These are phyloP conservation scores for Hypoxylon sp. DNA, from an alignment of 2,329 filamentous ascomycete genomes.

Conservation along the genomic window DNA sequence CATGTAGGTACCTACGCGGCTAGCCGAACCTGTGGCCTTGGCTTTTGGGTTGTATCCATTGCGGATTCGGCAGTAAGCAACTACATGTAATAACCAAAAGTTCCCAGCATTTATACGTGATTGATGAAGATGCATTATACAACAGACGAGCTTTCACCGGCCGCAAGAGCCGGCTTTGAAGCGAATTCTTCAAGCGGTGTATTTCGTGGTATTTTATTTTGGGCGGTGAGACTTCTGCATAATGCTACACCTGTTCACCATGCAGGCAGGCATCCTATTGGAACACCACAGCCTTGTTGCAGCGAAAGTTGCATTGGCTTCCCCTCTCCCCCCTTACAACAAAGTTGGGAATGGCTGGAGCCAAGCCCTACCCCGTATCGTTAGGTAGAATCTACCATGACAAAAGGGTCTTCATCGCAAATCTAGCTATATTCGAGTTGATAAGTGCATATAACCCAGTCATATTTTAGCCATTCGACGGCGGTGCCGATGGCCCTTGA, in stretches of 20 bases:
- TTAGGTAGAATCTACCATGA: conserved; percentile 7
- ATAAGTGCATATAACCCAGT: conserved; percentile 17
- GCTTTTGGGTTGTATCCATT: neutral
- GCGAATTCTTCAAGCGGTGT: conserved; percentile 36
- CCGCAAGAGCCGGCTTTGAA: conserved; percentile 11
- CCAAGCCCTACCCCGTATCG: conserved; percentile 36
- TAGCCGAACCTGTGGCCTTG: neutral
- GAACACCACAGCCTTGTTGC: conserved; percentile 39
- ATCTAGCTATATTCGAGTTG: conserved; percentile 15
- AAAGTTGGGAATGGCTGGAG: conserved; percentile 9
- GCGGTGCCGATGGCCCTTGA: conserved; percentile 15
- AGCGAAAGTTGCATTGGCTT: conserved; percentile 43
- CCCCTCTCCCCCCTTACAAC: conserved; percentile 33
- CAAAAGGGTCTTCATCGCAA: neutral
- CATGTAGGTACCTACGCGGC: neutral
- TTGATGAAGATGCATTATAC: conserved; percentile 1
- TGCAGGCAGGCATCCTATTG: conserved; percentile 47
- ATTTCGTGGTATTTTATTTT: conserved; percentile 24
- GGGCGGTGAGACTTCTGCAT: conserved; percentile 47
- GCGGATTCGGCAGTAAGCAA: conserved; percentile 13
- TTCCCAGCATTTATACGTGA: conserved; percentile 19
- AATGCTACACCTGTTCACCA: conserved; percentile 45
- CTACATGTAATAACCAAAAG: conserved; percentile 3
- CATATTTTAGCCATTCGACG: conserved; percentile 22
- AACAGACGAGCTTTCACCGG: conserved; percentile 4